Base-by-base conservation (phyloP, 2,329 filamentous ascomycete species). In the Colletotrichum abscissum region DNA sequence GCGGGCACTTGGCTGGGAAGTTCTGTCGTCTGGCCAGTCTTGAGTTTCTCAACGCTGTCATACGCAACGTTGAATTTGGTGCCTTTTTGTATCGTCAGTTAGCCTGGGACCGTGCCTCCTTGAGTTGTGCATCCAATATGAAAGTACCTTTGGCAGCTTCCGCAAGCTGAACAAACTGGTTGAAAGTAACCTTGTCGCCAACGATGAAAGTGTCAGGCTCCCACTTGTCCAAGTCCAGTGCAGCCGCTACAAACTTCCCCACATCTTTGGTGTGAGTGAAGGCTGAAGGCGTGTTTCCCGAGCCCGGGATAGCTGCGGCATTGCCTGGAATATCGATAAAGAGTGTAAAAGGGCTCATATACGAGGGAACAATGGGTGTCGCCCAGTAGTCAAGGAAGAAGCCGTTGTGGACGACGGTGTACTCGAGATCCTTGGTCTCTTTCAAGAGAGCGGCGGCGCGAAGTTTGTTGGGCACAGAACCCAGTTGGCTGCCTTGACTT, bases 221-320 rank as follows among this genome's bases (percentile, higher is more conserved):
- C 88, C 88, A 89, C 26, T 80, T 80, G 3, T 82, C 76, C 26
- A 85, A 73, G n/a, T 82, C 81, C 16, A 89, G 75, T 4, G 81
- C 69, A 5, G 80, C 81, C 8, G 81, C 83, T 5, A 88, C 81
- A 67, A 86, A 88, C 46, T 78, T 81, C 3, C 83, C 87, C 54
- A 90, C 79, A 75, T 90, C 88, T 5, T 78, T 78, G 1, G 83
- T 86, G 75, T 88, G 85, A 0, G 87, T 89, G 77, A 88, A 86
- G 3, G 81, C 78, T 9, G 86, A 80, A 3, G 78, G 78, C 6
- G 79, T 81, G n/a, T 86, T 80, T 0, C 88, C 88, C 26, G 84
- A 80, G 0, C 86, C 87, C 0, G 88, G 87, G 24, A 89, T 84
- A 12, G 83, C 86, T 1, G 88, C 88, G 3, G 78, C 78, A 14